Conservation (phyloP, 192 early-diverging fungal genomes). For the Jimgerdemannia flammicorona region DNA sequence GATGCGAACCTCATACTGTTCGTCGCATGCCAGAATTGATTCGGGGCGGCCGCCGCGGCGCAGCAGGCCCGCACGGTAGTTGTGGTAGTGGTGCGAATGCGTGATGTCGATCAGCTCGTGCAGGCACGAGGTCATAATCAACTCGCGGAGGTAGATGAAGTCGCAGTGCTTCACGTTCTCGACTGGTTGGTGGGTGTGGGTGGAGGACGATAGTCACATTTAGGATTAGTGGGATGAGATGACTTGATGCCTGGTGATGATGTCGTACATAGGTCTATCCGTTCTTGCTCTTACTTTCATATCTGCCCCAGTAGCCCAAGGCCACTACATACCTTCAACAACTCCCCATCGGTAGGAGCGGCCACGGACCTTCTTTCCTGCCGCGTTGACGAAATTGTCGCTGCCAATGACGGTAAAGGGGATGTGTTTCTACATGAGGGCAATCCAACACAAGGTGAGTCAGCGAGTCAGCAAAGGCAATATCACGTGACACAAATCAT, state of each 20-base stretch:
- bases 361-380: constrained; percentile 85
- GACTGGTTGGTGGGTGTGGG: constrained; percentile 34
- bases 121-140: constrained; percentile 60
- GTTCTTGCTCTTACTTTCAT: no score
- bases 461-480: no score
- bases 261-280: no score
- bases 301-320: no score
- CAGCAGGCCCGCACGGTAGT: constrained; percentile 60
- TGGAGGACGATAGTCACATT: no score
- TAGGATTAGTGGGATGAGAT: no score
- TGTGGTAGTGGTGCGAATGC: constrained; percentile 71
- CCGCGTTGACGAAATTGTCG: constrained; percentile 78
- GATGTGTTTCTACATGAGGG: constrained; percentile 32
- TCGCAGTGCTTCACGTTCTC: constrained; percentile 97
- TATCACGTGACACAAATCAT: no score
- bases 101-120: constrained; percentile 83
- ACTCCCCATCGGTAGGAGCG: constrained; percentile 92
- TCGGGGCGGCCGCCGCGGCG: constrained; percentile 68
- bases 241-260: no score
- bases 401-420: constrained; percentile 95
- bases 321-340: constrained; percentile 54
- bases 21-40: constrained; percentile 79
- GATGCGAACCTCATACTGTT: constrained; percentile 70
- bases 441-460: no score
- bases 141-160: constrained; percentile 92